Evolutionary conservation across 2,329 filamentous ascomycete species (phyloP).

Genomic region (Alternaria metachromatica): DNA sequence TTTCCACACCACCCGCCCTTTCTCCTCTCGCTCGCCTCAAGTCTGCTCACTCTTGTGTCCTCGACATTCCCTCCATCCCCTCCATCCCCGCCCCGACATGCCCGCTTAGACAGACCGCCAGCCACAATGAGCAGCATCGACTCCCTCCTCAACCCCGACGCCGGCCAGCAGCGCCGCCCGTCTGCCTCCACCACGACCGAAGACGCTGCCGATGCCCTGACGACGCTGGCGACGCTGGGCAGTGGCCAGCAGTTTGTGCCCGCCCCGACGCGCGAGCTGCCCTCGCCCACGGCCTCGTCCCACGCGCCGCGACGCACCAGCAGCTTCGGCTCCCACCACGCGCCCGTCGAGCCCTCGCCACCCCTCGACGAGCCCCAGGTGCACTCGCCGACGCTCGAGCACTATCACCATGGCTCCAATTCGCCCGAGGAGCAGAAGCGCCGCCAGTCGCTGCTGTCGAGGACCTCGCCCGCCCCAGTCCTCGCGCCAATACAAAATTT

Average conservation of each 20-base stretch:
- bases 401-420: slow-evolving; percentile 55
- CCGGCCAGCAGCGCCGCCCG: slow-evolving; percentile 20
- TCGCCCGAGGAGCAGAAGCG: slow-evolving; percentile 53
- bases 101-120: slow-evolving; percentile 3
- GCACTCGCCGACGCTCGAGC: slow-evolving; percentile 56
- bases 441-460: slow-evolving; percentile 44
- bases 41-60: neutral
- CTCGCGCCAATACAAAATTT: slow-evolving; percentile 52
- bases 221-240: slow-evolving; percentile 43
- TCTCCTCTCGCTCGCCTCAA: neutral
- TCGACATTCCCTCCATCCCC: neutral
- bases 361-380: slow-evolving; percentile 41
- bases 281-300: slow-evolving; percentile 37
- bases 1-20: slow-evolving; percentile 20
- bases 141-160: slow-evolving; percentile 45
- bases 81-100: slow-evolving; percentile 10
- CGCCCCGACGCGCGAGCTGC: slow-evolving; percentile 33
- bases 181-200: slow-evolving; percentile 30
- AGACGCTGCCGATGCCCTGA: slow-evolving; percentile 52
- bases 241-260: slow-evolving; percentile 41
- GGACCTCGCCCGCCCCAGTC: slow-evolving; percentile 41
- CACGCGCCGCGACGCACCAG: slow-evolving; percentile 41
- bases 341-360: slow-evolving; percentile 50
- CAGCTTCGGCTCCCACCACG: slow-evolving; percentile 43
- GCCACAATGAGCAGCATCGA: slow-evolving; percentile 45